Evolutionary conservation across 257 asterid genomes (phyloP).

Genomic region (Fraxinus americana): DNA sequence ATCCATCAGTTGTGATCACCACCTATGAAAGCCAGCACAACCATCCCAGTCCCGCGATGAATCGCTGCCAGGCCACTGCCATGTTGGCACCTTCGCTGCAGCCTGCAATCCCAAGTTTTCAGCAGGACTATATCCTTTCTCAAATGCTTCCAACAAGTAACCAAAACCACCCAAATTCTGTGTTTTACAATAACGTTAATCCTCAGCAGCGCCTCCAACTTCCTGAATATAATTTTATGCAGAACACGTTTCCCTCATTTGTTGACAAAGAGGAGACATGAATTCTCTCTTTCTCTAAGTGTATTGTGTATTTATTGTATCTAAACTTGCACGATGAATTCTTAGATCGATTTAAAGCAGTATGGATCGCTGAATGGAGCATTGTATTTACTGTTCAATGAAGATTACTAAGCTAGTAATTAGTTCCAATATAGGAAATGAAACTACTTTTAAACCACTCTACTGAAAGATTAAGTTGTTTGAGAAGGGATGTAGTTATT

Average conservation of each 20-base stretch:
- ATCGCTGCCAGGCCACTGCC: slow-evolving; percentile 59
- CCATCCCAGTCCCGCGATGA: slow-evolving; percentile 78
- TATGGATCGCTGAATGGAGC: neutral
- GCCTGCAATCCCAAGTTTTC: slow-evolving; percentile 27
- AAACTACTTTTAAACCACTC: neutral
- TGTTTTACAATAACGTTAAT: slow-evolving; percentile 23
- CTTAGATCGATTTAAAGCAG: neutral
- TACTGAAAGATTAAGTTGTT: neutral
- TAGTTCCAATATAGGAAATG: neutral
- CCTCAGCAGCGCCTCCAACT: slow-evolving; percentile 24
- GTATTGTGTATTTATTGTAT: neutral
- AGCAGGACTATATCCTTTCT: slow-evolving; percentile 32
- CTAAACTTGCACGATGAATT: neutral
- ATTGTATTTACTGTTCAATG: too few species aligned
- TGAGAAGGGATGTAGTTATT: neutral
- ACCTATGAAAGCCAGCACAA: slow-evolving; percentile 91
- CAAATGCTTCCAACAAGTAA: slow-evolving; percentile 33
- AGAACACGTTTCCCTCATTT: slow-evolving; percentile 31
- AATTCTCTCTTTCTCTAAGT: neutral
- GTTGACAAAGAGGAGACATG: slow-evolving; percentile 37
- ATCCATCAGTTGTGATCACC: slow-evolving; percentile 77
- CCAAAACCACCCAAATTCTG: slow-evolving; percentile 17
- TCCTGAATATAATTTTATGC: slow-evolving; percentile 24
- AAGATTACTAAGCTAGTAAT: neutral
- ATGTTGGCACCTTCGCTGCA: slow-evolving; percentile 48